Percentiles rank a stretch among this genome's conserved stretches.
Evolutionary conservation across 352 stramenopile genomes (phyloP).

Genomic region (Globisporangium polare): DNA sequence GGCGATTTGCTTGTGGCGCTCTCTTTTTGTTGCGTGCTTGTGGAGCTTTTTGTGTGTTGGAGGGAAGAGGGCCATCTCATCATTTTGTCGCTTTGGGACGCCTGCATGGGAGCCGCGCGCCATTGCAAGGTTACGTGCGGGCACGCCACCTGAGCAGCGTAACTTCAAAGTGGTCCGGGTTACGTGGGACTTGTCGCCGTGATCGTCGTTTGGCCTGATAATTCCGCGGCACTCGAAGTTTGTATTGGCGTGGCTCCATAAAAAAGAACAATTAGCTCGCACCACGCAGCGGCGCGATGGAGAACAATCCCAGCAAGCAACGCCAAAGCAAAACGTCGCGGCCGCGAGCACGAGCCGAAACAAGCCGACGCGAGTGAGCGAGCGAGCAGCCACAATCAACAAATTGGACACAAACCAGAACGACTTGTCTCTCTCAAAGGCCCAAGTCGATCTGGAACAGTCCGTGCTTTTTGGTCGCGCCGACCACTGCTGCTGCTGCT

Average conservation of each 20-base stretch:
- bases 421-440: neutral
- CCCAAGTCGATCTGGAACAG: neutral
- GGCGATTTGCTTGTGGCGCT: too few relatives aligned
- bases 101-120: too few relatives aligned
- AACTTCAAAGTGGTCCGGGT: neutral
- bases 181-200: neutral
- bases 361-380: neutral
- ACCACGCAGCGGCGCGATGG: neutral
- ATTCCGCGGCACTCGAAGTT: neutral
- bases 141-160: neutral
- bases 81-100: too few relatives aligned
- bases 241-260: neutral
- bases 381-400: neutral
- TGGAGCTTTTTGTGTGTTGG: too few relatives aligned
- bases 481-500: neutral
- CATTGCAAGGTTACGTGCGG: too few relatives aligned
- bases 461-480: neutral
- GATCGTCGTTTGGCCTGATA: neutral
- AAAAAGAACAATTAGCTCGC: neutral
- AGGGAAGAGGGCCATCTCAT: too few relatives aligned
- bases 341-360: neutral
- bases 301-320: neutral
- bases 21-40: too few relatives aligned
- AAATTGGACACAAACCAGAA: neutral
- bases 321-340: constrained; percentile 1